Evolutionary conservation across 345 rosid species (phyloP), one percentile per base, ranked within the genome.

Genomic region (Sonneratia alba): DNA sequence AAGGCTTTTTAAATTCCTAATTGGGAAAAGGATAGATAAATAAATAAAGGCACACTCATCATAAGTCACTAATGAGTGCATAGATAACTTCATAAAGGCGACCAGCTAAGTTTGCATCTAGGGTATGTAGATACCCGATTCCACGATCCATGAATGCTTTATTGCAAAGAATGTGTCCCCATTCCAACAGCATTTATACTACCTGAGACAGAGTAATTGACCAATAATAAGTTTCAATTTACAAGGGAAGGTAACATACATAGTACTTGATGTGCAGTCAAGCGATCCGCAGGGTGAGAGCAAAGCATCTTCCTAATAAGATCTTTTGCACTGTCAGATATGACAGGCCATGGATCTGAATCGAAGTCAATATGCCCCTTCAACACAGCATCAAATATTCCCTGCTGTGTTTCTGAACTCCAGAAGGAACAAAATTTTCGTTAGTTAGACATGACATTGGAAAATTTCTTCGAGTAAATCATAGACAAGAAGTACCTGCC

Each of bases 301-400:
- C 96, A 89, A 63, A 94, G 81, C 97, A 94, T 94, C 89, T 82
- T 83, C 51, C 85, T 84, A 72, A 94, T 94, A 65, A 94, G 87
- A 83, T 91, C 95, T 80, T 94, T 91, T 21, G 87, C 97, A 71
- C 96, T 91, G 75, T 86, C 91, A 18, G 97, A 91, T 81, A 94
- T 91, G 63, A 91, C 67, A 59, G 98, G 98, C 98, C 98, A 94
- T 6, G 98, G 98, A 49, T 94, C 96, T 49, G 97, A 91, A 32
- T 90, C 88, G 15, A 94, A 94, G 83, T 94, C 97, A 51, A 94
- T 83, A 72, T 84, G 76, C 51, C 97, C 97, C 84, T 94, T 94
- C 74, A 94, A 79, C 73, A 94, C 97, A 15, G 97, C 96, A 84
- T 90, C 98, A 77, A 94, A 94, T 79, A 94, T 94, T 73, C 97